Conservation (phyloP, 192 early-diverging fungal genomes). For the Backusella parvicylindrica region DNA sequence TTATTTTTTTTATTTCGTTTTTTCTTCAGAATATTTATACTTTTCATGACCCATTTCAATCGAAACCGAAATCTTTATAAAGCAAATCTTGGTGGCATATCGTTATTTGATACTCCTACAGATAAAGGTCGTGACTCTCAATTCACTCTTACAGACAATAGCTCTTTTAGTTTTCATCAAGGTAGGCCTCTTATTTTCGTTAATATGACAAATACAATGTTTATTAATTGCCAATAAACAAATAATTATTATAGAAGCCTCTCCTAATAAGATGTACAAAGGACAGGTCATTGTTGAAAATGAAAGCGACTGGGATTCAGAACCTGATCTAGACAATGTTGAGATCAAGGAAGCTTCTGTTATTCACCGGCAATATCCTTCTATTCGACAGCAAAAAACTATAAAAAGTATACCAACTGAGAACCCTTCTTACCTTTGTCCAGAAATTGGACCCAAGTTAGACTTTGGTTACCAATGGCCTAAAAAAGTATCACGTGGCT, state of each 20-base stretch:
- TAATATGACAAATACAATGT: background rate
- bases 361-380: background rate
- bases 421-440: background rate
- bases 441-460: background rate
- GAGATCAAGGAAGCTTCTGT: slow-evolving; percentile 10
- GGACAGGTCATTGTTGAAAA: background rate
- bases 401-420: background rate
- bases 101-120: background rate
- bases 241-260: background rate
- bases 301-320: slow-evolving; percentile 21
- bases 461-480: slow-evolving; percentile 15
- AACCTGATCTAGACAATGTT: slow-evolving; percentile 11
- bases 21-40: background rate
- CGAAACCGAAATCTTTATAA: background rate
- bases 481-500: background rate
- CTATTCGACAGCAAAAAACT: background rate
- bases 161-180: background rate
- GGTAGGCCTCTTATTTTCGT: background rate
- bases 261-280: background rate
- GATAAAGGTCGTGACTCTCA: slow-evolving; percentile 2
- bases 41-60: background rate
- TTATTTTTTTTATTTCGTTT: background rate
- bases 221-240: too few species aligned
- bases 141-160: background rate
- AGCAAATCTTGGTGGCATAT: slow-evolving; percentile 1